Percentiles rank a stretch among this genome's conserved stretches.
Conservation (phyloP, 139 green algal genomes). For the Chlorella sorokiniana region DNA sequence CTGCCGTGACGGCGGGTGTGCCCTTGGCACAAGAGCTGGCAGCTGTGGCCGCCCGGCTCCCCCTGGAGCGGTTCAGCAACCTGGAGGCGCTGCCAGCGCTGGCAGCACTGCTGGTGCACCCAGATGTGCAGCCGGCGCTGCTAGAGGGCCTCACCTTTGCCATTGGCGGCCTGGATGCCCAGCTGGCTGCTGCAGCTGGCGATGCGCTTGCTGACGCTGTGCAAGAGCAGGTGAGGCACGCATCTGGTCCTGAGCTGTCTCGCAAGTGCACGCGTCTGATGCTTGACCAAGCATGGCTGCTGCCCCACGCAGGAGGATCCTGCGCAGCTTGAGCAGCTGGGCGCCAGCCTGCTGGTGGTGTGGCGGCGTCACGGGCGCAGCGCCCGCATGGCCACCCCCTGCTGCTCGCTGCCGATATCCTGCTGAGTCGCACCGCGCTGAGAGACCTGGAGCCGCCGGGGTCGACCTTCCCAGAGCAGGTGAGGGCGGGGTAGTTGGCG, state of each 20-base stretch:
- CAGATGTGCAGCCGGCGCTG: constrained; percentile 37
- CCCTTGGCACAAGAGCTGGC: constrained; percentile 16
- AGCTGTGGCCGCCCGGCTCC: not conserved
- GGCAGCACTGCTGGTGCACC: constrained; percentile 41
- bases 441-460: not conserved
- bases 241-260: not conserved
- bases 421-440: constrained; percentile 50
- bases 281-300: too few relatives aligned
- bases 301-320: not conserved
- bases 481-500: not conserved
- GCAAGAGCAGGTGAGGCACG: constrained; percentile 1
- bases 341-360: not conserved
- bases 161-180: constrained; percentile 79
- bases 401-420: constrained; percentile 57
- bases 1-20: constrained; percentile 8
- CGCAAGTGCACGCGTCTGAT: too few relatives aligned
- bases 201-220: constrained; percentile 58
- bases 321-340: not conserved
- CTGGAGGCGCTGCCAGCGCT: constrained; percentile 51
- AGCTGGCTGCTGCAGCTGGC: constrained; percentile 57
- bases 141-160: constrained; percentile 82
- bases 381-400: constrained; percentile 41
- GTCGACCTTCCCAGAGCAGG: constrained; percentile 15
- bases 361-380: constrained; percentile 7
- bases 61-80: constrained; percentile 10